Conservation (phyloP, 2,329 filamentous ascomycete species). For the Penicillium rolfsii region DNA sequence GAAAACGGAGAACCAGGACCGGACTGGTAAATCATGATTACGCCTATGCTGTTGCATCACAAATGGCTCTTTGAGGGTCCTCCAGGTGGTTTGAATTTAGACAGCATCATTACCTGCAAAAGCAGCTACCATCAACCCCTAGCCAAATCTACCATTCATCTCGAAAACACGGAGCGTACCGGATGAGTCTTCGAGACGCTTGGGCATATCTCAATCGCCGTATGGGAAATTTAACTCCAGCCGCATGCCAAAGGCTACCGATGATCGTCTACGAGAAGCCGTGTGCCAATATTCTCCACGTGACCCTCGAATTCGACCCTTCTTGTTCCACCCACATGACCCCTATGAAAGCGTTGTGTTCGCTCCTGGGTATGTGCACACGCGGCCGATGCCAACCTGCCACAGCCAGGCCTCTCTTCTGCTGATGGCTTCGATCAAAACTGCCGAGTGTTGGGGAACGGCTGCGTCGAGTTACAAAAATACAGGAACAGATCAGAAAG, state of each 20-base stretch:
- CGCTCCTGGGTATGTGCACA: not conserved
- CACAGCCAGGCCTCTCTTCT: not conserved
- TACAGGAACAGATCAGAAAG: not conserved
- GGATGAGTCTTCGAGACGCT: not conserved
- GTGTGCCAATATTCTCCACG: not conserved
- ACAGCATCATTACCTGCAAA: not conserved
- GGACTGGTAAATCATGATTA: not conserved
- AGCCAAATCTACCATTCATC: not conserved
- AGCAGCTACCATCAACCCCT: not conserved
- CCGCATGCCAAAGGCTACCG: not conserved
- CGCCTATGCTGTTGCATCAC: not conserved
- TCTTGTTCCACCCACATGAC: no score
- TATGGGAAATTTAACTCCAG: not conserved
- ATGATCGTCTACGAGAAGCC: not conserved
- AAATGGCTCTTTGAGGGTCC: not conserved
- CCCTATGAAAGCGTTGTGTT: not conserved
- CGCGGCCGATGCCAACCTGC: not conserved
- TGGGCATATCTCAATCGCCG: not conserved
- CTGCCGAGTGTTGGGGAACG: not conserved
- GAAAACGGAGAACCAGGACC: slow-evolving; percentile 12
- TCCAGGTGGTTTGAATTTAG: no score
- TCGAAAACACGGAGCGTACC: not conserved
- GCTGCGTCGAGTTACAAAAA: not conserved
- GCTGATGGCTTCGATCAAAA: not conserved
- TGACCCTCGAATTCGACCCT: not conserved